phyloP scores from a whole-genome alignment of 176 grass and related monocot species.

The bread wheat (Triticum aestivum) region DNA sequence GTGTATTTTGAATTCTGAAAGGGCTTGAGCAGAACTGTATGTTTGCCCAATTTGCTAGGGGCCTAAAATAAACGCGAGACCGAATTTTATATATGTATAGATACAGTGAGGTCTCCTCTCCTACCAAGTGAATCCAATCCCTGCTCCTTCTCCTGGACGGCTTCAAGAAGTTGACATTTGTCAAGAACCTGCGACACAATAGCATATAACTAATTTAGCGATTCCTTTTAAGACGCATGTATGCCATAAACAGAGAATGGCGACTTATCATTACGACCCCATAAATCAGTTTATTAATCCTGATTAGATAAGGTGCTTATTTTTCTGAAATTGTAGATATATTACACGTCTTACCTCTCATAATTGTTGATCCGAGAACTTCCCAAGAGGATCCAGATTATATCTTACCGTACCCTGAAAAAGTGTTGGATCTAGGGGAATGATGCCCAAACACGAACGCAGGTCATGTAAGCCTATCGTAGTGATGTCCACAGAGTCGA shows the following conservation, averaged over 20 bases:
- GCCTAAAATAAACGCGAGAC: too few relatives aligned
- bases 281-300: neutral
- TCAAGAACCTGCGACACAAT: slow-evolving; percentile 56
- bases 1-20: neutral
- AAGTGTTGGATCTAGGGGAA: slow-evolving; percentile 93
- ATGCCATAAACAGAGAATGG: slow-evolving; percentile 1
- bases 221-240: neutral
- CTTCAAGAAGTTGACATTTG: slow-evolving; percentile 88
- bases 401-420: slow-evolving; percentile 86
- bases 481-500: slow-evolving; percentile 67
- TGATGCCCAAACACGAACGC: slow-evolving; percentile 83
- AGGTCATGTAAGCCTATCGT: slow-evolving; percentile 82
- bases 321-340: neutral
- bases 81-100: neutral
- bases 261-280: too few relatives aligned
- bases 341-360: slow-evolving; percentile 63
- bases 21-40: neutral
- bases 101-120: slow-evolving; percentile 4
- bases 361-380: slow-evolving; percentile 72
- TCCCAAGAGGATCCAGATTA: slow-evolving; percentile 76
- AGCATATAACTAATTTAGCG: slow-evolving; percentile 5
- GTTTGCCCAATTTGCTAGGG: too few relatives aligned
- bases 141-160: slow-evolving; percentile 77
- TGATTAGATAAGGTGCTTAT: neutral
- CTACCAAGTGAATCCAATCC: slow-evolving; percentile 79